Evolutionary conservation across 495 filamentous ascomycete species (phyloP).

Genomic region (Xylaria intraflava): DNA sequence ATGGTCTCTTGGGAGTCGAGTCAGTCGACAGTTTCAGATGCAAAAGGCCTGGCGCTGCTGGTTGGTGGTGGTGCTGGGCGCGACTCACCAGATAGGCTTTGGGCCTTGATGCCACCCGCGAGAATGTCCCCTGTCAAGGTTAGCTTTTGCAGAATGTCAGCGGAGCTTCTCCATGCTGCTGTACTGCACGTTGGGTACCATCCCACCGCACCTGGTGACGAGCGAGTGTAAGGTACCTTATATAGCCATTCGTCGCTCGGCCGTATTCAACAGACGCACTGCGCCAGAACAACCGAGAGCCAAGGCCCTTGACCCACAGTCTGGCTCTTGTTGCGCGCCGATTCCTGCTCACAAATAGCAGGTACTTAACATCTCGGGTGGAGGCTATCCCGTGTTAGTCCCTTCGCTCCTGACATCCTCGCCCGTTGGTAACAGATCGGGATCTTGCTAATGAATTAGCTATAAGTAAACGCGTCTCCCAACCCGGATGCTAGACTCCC

Average conservation of each 20-base stretch:
- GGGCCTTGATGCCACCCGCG: background rate
- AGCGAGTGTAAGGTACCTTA: background rate
- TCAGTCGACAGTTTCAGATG: slow-evolving; percentile 6
- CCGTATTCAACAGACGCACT: slow-evolving; percentile 1
- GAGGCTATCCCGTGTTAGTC: slow-evolving; percentile 6
- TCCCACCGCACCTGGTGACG: background rate
- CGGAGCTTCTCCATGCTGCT: background rate
- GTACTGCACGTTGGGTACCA: background rate
- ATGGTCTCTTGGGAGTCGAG: background rate
- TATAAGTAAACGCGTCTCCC: slow-evolving; percentile 23
- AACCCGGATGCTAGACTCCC: slow-evolving; percentile 9
- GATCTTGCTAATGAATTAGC: slow-evolving; percentile 9
- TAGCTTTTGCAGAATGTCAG: background rate
- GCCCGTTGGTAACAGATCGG: slow-evolving; percentile 16
- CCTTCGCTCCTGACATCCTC: slow-evolving; percentile 4
- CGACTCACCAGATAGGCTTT: background rate
- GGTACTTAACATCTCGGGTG: background rate
- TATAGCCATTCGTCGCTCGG: background rate
- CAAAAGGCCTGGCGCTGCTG: background rate
- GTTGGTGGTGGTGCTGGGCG: background rate
- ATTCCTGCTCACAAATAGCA: slow-evolving; percentile 3
- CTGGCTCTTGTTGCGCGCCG: slow-evolving; percentile 5
- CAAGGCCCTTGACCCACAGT: slow-evolving; percentile 5
- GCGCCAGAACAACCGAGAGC: slow-evolving; percentile 8
- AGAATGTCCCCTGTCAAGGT: background rate